Evolutionary conservation across 768 basidiomycete species (phyloP).

Genomic region (Phanerochaete sordida): DNA sequence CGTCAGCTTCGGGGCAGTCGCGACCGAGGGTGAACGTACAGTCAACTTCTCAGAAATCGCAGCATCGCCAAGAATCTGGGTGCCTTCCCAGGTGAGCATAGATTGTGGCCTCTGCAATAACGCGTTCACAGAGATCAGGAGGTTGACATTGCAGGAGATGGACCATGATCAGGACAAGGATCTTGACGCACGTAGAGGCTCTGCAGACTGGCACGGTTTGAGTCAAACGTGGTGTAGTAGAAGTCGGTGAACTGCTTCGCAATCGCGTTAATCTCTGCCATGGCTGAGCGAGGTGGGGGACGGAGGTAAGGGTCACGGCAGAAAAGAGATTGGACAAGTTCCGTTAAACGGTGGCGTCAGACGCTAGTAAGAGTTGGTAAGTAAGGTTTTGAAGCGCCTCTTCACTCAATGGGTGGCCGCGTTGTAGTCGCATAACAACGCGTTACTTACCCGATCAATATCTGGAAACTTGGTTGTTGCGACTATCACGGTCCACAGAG

Average conservation of each 20-base stretch:
- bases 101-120: constrained; percentile 63
- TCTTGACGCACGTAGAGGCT: constrained; percentile 72
- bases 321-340: background rate
- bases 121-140: background rate
- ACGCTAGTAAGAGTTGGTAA: background rate
- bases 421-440: constrained; percentile 1
- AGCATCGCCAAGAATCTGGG: constrained; percentile 47
- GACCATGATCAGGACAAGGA: constrained; percentile 24
- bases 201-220: constrained; percentile 49
- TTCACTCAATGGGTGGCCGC: background rate
- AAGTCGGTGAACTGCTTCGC: constrained; percentile 77
- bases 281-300: constrained; percentile 26
- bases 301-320: background rate
- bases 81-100: constrained; percentile 83
- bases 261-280: constrained; percentile 72
- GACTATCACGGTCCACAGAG: background rate
- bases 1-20: background rate
- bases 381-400: background rate
- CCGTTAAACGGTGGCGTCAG: background rate
- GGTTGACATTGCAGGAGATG: constrained; percentile 4
- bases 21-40: constrained; percentile 35
- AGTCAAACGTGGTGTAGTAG: constrained; percentile 82
- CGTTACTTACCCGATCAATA: background rate
- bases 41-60: constrained; percentile 70
- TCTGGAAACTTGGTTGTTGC: no score